phyloP scores from a whole-genome alignment of 169 alveolate genomes.

The Plasmodium sp. region DNA sequence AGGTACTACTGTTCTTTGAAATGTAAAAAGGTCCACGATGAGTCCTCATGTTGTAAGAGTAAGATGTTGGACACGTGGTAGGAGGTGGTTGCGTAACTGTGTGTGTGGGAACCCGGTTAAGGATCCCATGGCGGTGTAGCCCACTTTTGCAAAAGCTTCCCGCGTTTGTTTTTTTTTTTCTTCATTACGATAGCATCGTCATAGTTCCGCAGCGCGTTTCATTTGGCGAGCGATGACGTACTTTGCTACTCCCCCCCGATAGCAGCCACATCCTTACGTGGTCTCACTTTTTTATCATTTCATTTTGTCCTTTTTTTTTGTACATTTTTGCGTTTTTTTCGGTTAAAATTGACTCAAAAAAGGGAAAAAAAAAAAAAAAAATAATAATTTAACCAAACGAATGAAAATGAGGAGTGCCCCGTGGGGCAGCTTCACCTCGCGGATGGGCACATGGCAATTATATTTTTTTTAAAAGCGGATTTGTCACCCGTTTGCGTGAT shows the following conservation, averaged over 20 bases:
- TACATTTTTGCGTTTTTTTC: slow-evolving; percentile 4
- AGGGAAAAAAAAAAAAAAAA: neutral
- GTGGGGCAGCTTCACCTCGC: neutral
- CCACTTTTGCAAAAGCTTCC: neutral
- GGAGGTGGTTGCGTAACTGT: neutral
- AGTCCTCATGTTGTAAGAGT: slow-evolving; percentile 82
- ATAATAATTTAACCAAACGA: neutral
- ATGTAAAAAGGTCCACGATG: slow-evolving; percentile 84
- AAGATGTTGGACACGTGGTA: slow-evolving; percentile 65
- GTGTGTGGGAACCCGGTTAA: neutral
- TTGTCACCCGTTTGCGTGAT: neutral
- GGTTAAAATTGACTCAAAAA: neutral
- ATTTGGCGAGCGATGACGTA: neutral
- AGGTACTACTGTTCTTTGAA: slow-evolving; percentile 81
- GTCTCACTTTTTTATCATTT: slow-evolving; percentile 7
- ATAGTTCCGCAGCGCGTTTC: neutral
- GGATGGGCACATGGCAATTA: neutral
- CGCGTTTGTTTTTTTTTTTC: neutral
- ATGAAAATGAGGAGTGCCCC: neutral
- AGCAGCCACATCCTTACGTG: neutral
- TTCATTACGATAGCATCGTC: neutral
- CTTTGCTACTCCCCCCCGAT: neutral
- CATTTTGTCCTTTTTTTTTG: neutral
- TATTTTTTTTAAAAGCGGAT: neutral
- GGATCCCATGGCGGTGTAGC: neutral